These are phyloP conservation scores for Syncephalis fuscata DNA, from an alignment of 371 early-diverging fungal genomes.

Conservation along the genomic window DNA sequence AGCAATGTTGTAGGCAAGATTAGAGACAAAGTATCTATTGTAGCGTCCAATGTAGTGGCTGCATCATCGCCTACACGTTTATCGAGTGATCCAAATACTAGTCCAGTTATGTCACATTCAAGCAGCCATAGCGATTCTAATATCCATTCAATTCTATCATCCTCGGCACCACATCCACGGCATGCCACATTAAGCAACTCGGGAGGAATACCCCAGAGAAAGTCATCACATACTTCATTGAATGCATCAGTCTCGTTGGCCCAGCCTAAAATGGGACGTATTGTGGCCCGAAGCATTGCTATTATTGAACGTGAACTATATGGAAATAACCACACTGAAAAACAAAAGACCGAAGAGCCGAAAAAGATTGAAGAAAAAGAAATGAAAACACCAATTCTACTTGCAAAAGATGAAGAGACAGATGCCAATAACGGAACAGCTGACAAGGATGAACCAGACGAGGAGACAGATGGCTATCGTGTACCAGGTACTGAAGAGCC, in stretches of 20 bases:
- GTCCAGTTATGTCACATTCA: slow-evolving; percentile 2
- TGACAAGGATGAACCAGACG: neutral
- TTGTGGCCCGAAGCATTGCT: slow-evolving; percentile 29
- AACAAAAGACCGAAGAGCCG: slow-evolving; percentile 1
- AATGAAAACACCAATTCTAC: neutral
- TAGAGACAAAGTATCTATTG: slow-evolving; percentile 3
- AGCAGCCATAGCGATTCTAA: too few relatives aligned
- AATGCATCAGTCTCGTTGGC: slow-evolving; percentile 8
- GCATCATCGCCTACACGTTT: slow-evolving; percentile 1
- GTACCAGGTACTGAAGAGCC: neutral
- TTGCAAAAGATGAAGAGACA: too few relatives aligned
- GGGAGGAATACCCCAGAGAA: too few relatives aligned
- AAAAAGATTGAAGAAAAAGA: neutral
- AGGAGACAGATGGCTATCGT: slow-evolving; percentile 1
- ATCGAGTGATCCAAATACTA: slow-evolving; percentile 5
- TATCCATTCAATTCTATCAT: neutral
- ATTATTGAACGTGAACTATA: slow-evolving; percentile 24
- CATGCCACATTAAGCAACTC: neutral
- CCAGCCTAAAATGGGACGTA: slow-evolving; percentile 24
- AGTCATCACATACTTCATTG: neutral
- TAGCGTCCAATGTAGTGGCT: slow-evolving; percentile 9
- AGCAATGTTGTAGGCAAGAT: slow-evolving; percentile 3
- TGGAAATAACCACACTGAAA: slow-evolving; percentile 11
- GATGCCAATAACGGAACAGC: too few relatives aligned
- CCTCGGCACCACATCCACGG: neutral